phyloP scores from a whole-genome alignment of 495 filamentous ascomycete species.

The Penicillium cataractarum region DNA sequence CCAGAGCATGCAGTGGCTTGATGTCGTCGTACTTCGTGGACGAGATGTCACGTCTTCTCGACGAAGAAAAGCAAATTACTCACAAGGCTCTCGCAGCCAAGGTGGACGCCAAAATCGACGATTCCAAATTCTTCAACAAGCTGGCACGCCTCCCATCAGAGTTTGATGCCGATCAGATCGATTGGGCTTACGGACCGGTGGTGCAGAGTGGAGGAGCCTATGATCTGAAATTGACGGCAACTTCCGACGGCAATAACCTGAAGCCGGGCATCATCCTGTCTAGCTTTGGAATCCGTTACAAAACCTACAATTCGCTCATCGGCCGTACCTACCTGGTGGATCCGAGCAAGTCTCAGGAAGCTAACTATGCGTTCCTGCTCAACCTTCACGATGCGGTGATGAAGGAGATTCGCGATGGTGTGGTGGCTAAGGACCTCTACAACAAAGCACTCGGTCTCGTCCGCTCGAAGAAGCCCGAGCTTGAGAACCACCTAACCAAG shows the following conservation, averaged over 20 bases:
- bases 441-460: slow-evolving; percentile 78
- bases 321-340: slow-evolving; percentile 94
- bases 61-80: slow-evolving; percentile 94
- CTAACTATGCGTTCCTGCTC: slow-evolving; percentile 90
- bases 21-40: slow-evolving; percentile 95
- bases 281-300: slow-evolving; percentile 89
- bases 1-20: slow-evolving; percentile 86
- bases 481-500: slow-evolving; percentile 91
- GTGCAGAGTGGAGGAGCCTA: slow-evolving; percentile 96
- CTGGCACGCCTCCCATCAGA: slow-evolving; percentile 78
- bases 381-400: slow-evolving; percentile 83
- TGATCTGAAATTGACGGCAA: slow-evolving; percentile 77
- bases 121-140: slow-evolving; percentile 88
- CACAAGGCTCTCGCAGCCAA: slow-evolving; percentile 82
- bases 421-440: slow-evolving; percentile 86
- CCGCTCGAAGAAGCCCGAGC: slow-evolving; percentile 86
- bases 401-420: slow-evolving; percentile 87
- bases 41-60: slow-evolving; percentile 93
- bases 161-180: slow-evolving; percentile 88
- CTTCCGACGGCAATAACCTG: slow-evolving; percentile 80
- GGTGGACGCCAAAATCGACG: slow-evolving; percentile 87
- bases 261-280: slow-evolving; percentile 91
- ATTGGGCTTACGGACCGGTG: slow-evolving; percentile 90
- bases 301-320: slow-evolving; percentile 88
- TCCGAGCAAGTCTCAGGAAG: slow-evolving; percentile 91